These are phyloP conservation scores for Mycena indigotica DNA, from an alignment of 768 basidiomycete genomes.

Conservation along the genomic window DNA sequence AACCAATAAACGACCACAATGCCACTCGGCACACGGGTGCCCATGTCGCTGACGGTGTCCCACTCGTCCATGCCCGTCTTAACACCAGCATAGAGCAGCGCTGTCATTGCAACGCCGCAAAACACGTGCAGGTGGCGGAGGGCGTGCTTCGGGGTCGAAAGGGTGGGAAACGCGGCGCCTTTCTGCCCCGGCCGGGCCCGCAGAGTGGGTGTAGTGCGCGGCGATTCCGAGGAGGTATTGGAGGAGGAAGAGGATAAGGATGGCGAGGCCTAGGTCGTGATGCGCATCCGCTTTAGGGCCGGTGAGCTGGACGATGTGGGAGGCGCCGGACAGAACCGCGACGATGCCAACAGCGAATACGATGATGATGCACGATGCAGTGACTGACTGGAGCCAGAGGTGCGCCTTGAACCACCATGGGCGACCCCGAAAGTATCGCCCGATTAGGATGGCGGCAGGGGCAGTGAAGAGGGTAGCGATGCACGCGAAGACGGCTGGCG, in stretches of 20 bases:
- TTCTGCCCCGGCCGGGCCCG: background rate
- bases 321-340: constrained; percentile 12
- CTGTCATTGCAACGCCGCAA: constrained; percentile 19
- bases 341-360: constrained; percentile 8
- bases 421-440: constrained; percentile 20
- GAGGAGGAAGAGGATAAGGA: constrained; percentile 19
- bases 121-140: constrained; percentile 21
- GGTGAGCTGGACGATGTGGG: constrained; percentile 16
- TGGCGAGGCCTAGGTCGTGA: constrained; percentile 22
- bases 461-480: constrained; percentile 17
- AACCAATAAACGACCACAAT: constrained; percentile 18
- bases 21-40: constrained; percentile 16
- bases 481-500: constrained; percentile 15
- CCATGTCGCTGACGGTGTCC: constrained; percentile 16
- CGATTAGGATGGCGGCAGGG: constrained; percentile 22
- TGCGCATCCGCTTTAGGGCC: constrained; percentile 19
- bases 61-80: constrained; percentile 26
- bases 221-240: constrained; percentile 20
- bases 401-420: constrained; percentile 23
- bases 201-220: constrained; percentile 23
- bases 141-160: constrained; percentile 19
- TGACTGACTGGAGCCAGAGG: constrained; percentile 14
- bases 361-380: constrained; percentile 15
- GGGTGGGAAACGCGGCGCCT: constrained; percentile 11
- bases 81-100: constrained; percentile 20